phyloP scores from a whole-genome alignment of 2,329 filamentous ascomycete genomes.

The Verticillium tricorpus region DNA sequence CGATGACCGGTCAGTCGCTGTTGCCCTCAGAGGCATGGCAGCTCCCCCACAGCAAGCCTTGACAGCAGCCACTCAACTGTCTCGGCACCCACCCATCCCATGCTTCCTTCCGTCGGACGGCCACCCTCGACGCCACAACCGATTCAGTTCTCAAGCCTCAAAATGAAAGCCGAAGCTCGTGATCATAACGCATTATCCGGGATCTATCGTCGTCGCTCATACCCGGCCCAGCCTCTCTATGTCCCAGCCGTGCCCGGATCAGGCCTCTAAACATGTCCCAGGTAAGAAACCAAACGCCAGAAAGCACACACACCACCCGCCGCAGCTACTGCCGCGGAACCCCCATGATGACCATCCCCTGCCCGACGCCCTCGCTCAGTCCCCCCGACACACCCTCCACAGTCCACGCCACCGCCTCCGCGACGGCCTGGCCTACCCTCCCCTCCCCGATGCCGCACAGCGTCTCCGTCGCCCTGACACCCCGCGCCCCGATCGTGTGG shows the following conservation, averaged over 20 bases:
- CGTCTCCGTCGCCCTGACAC: constrained; percentile 46
- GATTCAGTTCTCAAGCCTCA: neutral
- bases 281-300: neutral
- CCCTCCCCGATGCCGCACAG: constrained; percentile 61
- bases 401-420: constrained; percentile 55
- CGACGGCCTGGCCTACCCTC: constrained; percentile 54
- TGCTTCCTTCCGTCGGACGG: neutral
- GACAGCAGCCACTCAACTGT: neutral
- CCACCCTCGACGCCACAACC: neutral
- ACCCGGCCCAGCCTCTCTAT: neutral
- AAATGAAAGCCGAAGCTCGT: neutral
- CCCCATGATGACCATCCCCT: constrained; percentile 19
- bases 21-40: neutral
- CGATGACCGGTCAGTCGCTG: neutral
- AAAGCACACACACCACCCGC: neutral
- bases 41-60: neutral
- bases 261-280: neutral
- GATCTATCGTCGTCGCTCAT: neutral
- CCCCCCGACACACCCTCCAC: constrained; percentile 61
- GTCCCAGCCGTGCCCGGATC: neutral
- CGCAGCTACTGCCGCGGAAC: neutral
- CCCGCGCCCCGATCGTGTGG: constrained; percentile 46
- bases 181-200: neutral
- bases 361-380: constrained; percentile 57
- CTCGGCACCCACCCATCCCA: neutral